These are phyloP conservation scores for Penicillium lividum DNA, from an alignment of 495 filamentous ascomycete genomes.

Conservation along the genomic window DNA sequence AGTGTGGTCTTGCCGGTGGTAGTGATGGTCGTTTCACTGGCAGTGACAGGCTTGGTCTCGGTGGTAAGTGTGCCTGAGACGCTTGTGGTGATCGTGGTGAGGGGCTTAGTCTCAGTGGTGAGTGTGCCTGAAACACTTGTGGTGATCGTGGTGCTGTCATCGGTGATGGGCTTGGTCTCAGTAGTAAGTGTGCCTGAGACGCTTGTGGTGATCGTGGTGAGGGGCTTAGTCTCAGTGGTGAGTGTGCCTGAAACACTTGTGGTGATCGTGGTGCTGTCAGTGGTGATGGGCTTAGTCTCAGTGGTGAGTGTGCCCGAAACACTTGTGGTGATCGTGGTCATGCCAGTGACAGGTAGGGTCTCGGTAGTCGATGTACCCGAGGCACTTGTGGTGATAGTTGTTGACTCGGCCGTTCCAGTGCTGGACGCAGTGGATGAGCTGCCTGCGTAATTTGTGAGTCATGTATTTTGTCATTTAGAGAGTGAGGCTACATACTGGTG, in stretches of 20 bases:
- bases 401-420: constrained; percentile 22
- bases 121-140: constrained; percentile 17
- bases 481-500: constrained; percentile 24
- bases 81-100: neutral
- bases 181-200: constrained; percentile 14
- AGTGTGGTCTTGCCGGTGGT: constrained; percentile 14
- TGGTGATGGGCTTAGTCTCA: constrained; percentile 12
- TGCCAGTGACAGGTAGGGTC: constrained; percentile 3
- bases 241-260: constrained; percentile 19
- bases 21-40: neutral
- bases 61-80: neutral
- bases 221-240: constrained; percentile 16
- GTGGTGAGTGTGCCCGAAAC: constrained; percentile 20
- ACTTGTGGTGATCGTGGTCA: constrained; percentile 12
- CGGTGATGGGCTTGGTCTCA: neutral
- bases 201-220: constrained; percentile 9
- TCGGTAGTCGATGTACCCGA: constrained; percentile 15
- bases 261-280: constrained; percentile 9
- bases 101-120: constrained; percentile 16
- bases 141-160: neutral
- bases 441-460: constrained; percentile 5
- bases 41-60: neutral
- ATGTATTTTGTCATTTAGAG: neutral
- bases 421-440: constrained; percentile 14
- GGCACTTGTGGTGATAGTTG: constrained; percentile 3